phyloP scores from a whole-genome alignment of 1,139 yeast genomes.

The Hansenula lynferdii region DNA sequence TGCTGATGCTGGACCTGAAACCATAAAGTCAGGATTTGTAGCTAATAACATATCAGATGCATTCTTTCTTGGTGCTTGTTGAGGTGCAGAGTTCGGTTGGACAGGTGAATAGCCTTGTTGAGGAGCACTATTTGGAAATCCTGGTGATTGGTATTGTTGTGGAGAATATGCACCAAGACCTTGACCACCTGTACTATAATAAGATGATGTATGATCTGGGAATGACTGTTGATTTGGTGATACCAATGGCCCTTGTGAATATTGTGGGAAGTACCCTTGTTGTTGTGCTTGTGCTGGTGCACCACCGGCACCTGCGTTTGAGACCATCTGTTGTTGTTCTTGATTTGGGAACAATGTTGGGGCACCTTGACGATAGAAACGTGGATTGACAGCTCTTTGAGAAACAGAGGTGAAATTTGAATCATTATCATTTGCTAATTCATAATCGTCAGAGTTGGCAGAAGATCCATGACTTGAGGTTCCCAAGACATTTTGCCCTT shows the following conservation, averaged over 20 bases:
- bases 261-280: conserved; percentile 8
- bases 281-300: conserved; percentile 4
- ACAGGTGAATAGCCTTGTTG: conserved; percentile 1
- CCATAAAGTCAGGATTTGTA: conserved; percentile 48
- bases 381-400: conserved; percentile 69
- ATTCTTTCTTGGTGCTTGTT: conserved; percentile 22
- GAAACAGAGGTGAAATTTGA: conserved; percentile 81
- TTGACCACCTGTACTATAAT: not conserved
- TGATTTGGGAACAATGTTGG: conserved; percentile 17
- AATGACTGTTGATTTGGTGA: conserved; percentile 1
- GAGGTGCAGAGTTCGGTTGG: conserved; percentile 5
- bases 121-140: not conserved
- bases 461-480: conserved; percentile 3
- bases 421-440: conserved; percentile 13
- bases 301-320: not conserved
- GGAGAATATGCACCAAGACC: not conserved
- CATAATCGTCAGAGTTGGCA: conserved; percentile 8
- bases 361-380: conserved; percentile 30
- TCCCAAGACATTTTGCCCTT: conserved; percentile 2
- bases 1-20: conserved; percentile 29
- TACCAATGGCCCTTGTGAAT: conserved; percentile 3
- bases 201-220: not conserved
- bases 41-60: conserved; percentile 45
- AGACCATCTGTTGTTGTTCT: conserved; percentile 4
- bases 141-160: conserved; percentile 2